phyloP scores from a whole-genome alignment of 768 basidiomycete genomes.

The Suillus brevipes region DNA sequence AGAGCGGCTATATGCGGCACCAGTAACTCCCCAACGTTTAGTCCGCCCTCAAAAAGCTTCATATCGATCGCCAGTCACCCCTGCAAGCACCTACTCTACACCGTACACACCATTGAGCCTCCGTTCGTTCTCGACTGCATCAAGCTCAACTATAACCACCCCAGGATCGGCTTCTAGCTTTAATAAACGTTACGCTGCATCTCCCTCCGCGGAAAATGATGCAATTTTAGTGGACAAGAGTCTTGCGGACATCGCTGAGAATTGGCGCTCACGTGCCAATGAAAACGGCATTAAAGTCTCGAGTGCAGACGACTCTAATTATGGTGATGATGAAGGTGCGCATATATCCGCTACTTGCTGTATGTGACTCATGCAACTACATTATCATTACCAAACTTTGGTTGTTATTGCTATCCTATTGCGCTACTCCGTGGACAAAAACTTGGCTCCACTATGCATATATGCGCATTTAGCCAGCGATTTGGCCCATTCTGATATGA shows the following conservation, averaged over 20 bases:
- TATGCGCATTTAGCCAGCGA: conserved; percentile 55
- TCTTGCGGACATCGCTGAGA: conserved; percentile 61
- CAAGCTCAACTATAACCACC: conserved; percentile 55
- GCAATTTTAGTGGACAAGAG: conserved; percentile 40
- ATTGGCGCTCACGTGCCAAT: conserved; percentile 71
- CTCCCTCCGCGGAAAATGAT: conserved; percentile 46
- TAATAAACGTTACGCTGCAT: conserved; percentile 45
- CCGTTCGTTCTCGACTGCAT: conserved; percentile 58
- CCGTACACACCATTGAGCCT: conserved; percentile 73
- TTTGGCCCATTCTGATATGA: conserved; percentile 46
- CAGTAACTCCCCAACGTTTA: conserved; percentile 68
- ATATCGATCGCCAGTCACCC: conserved; percentile 60
- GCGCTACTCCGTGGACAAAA: conserved; percentile 8
- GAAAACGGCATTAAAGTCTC: conserved; percentile 73
- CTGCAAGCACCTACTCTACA: conserved; percentile 49
- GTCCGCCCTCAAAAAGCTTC: conserved; percentile 45
- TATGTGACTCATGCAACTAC: conserved; percentile 19
- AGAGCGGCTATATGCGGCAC: conserved; percentile 36
- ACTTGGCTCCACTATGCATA: conserved; percentile 22
- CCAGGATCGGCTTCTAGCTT: conserved; percentile 44
- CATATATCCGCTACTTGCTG: conserved; percentile 20
- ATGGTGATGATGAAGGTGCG: conserved; percentile 51
- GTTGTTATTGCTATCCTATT: conserved; percentile 2
- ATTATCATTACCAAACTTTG: conserved; percentile 13
- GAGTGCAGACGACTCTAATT: conserved; percentile 37